phyloP scores from a whole-genome alignment of 495 filamentous ascomycete genomes.

The Chaetomium tenue region DNA sequence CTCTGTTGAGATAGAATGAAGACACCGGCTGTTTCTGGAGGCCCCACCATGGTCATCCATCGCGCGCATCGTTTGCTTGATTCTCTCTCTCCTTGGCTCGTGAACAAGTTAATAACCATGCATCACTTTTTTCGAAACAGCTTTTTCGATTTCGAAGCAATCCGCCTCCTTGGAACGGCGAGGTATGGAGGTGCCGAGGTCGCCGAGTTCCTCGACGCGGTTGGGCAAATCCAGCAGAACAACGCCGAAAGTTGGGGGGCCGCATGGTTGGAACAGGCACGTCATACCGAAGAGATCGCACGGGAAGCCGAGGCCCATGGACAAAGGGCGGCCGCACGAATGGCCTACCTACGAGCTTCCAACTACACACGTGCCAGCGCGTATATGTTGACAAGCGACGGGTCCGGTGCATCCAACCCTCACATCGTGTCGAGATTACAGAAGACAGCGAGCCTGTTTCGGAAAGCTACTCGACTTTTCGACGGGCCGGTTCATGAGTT shows the following conservation, averaged over 20 bases:
- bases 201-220: conserved; percentile 44
- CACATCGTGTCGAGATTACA: conserved; percentile 12
- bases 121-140: conserved; percentile 4
- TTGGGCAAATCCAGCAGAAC: conserved; percentile 37
- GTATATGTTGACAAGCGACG: conserved; percentile 37
- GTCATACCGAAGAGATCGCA: conserved; percentile 36
- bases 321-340: conserved; percentile 29
- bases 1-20: too few species aligned
- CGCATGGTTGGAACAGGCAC: conserved; percentile 34
- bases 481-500: conserved; percentile 28
- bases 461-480: conserved; percentile 24
- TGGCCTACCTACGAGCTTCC: conserved; percentile 40
- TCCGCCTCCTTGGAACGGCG: conserved; percentile 44
- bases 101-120: background rate
- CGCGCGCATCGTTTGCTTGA: too few species aligned
- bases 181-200: conserved; percentile 43
- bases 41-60: too few species aligned
- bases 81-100: too few species aligned
- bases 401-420: conserved; percentile 16
- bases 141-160: conserved; percentile 51
- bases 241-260: conserved; percentile 46
- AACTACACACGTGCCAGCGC: conserved; percentile 45
- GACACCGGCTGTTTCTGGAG: too few species aligned
- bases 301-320: conserved; percentile 32
- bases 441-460: conserved; percentile 27